Evolutionary conservation across 1,139 yeast species (phyloP).

Genomic region (Geotrichum restrictum): DNA sequence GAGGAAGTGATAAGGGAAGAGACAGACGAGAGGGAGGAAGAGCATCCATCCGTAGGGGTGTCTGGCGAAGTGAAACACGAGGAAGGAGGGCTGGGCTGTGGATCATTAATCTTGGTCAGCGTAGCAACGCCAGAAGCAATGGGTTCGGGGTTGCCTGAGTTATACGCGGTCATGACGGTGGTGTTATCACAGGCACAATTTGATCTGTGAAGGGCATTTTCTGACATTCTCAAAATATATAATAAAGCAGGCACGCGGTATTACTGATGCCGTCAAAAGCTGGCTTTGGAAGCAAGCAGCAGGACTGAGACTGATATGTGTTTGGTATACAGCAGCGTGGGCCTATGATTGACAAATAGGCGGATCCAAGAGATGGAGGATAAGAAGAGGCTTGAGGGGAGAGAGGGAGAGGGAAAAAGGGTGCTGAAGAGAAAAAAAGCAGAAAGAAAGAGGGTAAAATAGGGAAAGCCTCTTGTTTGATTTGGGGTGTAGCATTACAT

Average conservation of each 20-base stretch:
- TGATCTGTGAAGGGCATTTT: neutral
- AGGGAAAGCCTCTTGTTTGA: neutral
- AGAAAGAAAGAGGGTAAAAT: neutral
- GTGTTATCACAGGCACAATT: neutral
- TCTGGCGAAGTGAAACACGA: neutral
- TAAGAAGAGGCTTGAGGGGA: neutral
- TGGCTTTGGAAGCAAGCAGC: too few relatives aligned
- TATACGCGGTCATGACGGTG: neutral
- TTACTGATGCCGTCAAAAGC: too few relatives aligned
- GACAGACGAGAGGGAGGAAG: constrained; percentile 6
- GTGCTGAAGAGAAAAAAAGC: neutral
- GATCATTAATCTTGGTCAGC: neutral
- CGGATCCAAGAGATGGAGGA: neutral
- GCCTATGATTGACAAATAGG: neutral
- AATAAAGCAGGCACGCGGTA: neutral
- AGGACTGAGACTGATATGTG: too few relatives aligned
- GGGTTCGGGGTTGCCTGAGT: neutral
- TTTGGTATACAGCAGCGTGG: too few relatives aligned
- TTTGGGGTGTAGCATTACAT: too few relatives aligned
- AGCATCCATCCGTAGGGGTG: constrained; percentile 1
- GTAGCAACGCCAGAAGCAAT: neutral
- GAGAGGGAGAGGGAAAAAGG: neutral
- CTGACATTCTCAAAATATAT: neutral
- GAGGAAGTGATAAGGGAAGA: constrained; percentile 3
- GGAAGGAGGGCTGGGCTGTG: constrained; percentile 1